phyloP scores from a whole-genome alignment of 2,329 filamentous ascomycete species.

The Cladorrhinum sp. region DNA sequence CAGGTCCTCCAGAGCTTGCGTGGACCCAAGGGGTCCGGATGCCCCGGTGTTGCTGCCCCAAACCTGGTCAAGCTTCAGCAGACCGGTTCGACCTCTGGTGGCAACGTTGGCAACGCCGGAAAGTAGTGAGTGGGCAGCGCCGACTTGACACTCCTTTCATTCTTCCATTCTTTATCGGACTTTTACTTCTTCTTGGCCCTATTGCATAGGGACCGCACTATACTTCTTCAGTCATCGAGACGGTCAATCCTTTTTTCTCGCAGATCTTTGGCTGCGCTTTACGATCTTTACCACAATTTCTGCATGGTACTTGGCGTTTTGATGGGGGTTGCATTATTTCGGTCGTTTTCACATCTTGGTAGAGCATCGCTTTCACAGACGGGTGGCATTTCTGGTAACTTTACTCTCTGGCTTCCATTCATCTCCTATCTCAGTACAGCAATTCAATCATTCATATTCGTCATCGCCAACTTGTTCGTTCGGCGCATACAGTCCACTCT shows the following conservation, averaged over 20 bases:
- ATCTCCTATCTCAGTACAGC: background rate
- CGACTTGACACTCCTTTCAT: background rate
- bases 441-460: background rate
- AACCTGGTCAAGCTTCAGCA: conserved; percentile 17
- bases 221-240: background rate
- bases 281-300: background rate
- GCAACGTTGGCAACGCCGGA: conserved; percentile 11
- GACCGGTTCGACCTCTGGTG: conserved; percentile 14
- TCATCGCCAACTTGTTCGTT: background rate
- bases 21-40: conserved; percentile 20
- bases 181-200: conserved; percentile 1
- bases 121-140: background rate
- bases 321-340: background rate
- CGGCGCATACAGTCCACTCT: background rate
- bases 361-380: background rate
- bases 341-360: background rate
- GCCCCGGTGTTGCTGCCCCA: conserved; percentile 21
- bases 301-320: background rate
- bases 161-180: conserved; percentile 8
- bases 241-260: background rate
- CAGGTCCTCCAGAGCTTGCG: conserved; percentile 25
- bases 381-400: background rate
- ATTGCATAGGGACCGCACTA: background rate
- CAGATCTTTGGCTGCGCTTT: background rate
- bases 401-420: background rate